Conservation (phyloP, 306 rosid species). For the Cyamopsis tetragonoloba region DNA sequence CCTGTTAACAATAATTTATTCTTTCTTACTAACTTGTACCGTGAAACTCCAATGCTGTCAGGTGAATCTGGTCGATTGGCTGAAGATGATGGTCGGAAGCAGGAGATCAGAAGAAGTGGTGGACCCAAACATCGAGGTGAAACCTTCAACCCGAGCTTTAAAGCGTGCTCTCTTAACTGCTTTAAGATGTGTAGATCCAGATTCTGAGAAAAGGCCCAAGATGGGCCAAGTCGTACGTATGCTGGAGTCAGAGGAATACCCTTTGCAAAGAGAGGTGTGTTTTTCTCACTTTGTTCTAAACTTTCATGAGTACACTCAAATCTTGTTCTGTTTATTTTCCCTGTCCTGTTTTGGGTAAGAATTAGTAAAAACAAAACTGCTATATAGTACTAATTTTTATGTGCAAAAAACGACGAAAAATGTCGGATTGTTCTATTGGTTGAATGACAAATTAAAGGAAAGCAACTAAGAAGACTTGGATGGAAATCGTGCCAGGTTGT, state of each 20-base stretch:
- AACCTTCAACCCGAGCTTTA: conserved; percentile 80
- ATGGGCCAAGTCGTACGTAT: conserved; percentile 89
- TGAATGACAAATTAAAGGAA: too few species aligned
- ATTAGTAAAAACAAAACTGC: neutral
- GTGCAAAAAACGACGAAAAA: too few species aligned
- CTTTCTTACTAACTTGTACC: conserved; percentile 8
- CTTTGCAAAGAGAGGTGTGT: conserved; percentile 80
- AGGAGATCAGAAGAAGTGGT: conserved; percentile 89
- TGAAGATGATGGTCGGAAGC: conserved; percentile 92
- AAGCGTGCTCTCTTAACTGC: conserved; percentile 87
- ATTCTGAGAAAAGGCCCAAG: conserved; percentile 90
- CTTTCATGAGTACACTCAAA: neutral
- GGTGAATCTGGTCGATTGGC: conserved; percentile 93
- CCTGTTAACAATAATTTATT: too few species aligned
- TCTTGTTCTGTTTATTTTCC: neutral
- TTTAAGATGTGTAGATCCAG: conserved; percentile 89
- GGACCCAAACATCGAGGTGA: conserved; percentile 76
- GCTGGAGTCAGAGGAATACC: conserved; percentile 94
- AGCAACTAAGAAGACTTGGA: too few species aligned
- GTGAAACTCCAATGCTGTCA: conserved; percentile 30
- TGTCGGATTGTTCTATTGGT: too few species aligned
- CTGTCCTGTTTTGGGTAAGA: neutral
- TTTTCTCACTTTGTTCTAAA: neutral
- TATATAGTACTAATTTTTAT: too few species aligned
- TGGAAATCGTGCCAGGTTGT: too few species aligned